These are phyloP conservation scores for Pinus albicaulis DNA, from an alignment of 75 land plant species.

Conservation along the genomic window DNA sequence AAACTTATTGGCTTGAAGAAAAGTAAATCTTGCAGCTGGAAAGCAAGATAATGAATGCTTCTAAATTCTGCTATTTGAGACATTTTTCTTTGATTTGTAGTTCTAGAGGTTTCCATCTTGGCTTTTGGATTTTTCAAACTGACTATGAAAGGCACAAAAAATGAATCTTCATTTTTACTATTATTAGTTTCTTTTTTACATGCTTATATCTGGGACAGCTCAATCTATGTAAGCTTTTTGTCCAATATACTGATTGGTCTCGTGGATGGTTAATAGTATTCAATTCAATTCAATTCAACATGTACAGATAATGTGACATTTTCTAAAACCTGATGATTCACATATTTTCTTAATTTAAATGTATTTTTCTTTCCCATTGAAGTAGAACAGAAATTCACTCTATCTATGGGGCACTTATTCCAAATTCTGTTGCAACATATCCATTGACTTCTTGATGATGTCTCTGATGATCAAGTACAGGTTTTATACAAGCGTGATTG, in stretches of 20 bases:
- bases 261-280: too few species aligned
- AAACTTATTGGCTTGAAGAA: not conserved
- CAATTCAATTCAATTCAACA: not conserved
- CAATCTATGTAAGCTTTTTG: too few species aligned
- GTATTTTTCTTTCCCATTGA: not conserved
- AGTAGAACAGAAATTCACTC: not conserved
- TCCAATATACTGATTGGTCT: too few species aligned
- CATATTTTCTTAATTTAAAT: not conserved
- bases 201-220: too few species aligned
- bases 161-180: too few species aligned
- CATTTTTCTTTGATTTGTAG: too few species aligned
- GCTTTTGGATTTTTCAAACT: not conserved
- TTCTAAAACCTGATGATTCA: not conserved
- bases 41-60: too few species aligned
- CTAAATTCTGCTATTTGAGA: too few species aligned
- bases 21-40: not conserved
- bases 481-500: not conserved
- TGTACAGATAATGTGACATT: not conserved
- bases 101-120: too few species aligned
- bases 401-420: not conserved
- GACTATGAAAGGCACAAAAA: not conserved
- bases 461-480: not conserved
- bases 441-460: not conserved
- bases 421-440: not conserved
- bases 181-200: too few species aligned